Base-by-base conservation (phyloP, 352 stramenopile species). In the Pythium coloratum region DNA sequence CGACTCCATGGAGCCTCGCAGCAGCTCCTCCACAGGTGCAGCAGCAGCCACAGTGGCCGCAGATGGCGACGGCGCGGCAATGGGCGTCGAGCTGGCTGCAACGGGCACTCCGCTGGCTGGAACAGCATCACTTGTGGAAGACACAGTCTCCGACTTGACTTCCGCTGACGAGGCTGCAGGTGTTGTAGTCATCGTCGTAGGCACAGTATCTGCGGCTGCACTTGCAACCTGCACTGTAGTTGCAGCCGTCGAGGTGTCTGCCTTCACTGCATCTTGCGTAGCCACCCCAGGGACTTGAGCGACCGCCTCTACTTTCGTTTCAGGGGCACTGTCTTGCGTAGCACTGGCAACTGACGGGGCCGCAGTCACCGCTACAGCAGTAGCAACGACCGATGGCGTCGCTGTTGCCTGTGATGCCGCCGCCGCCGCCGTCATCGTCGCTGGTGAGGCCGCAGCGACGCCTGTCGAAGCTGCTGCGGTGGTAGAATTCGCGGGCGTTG, bases 1-100 rank as follows among this genome's bases (percentile, higher is more conserved):
- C 36, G 92, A 98, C 68, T 98, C 90, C 64, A 94, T 79, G 66
- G 86, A 92, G 67, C 80, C 89, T 62, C 80, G 92, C 8, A 97
- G 76, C 6, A 70, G 72, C n/a, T 91, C 79, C 47, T 72, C 70
- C 0, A 38, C 44, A 12, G 38, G 28, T 8, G 44, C 42, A 24
- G 59, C 46, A 60, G 46, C 24, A 34, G 53, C 50, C 6, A 20
- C 36, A 49, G 51, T 18, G 4, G 36, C 34, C 30, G n/a, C 34
- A 61, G 20, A 26, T 49, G 54, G 51, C 28, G 40, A 55, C 12
- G 32, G 20, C 33, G 44, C 42, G 9, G 9, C 55, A 8, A 59
- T 20, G 4, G 55, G 8, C 8, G 36, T 49, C 10, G 49, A 10
- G 34, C 53, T 49, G 14, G 64, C 16, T 28, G 47, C 32, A 12